Percentiles rank a stretch among this genome's conserved stretches.
Conservation (phyloP, 2,329 filamentous ascomycete genomes). For the Chalaropsis ovoidea region DNA sequence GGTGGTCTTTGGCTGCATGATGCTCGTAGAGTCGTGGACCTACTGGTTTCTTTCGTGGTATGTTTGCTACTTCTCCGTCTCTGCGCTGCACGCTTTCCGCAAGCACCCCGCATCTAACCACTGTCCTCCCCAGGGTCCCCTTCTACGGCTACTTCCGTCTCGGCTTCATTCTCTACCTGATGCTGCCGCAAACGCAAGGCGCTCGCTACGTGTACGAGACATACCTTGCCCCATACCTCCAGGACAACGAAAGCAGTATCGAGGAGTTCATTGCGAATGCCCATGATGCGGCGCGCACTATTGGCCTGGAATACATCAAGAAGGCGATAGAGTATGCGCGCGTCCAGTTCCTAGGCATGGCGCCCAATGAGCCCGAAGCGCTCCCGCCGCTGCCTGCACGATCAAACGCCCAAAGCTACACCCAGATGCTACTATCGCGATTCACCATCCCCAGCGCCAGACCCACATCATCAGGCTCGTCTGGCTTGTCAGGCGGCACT, state of each 20-base stretch:
- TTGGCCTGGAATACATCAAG: slow-evolving; percentile 67
- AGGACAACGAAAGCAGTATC: slow-evolving; percentile 76
- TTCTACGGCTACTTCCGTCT: slow-evolving; percentile 91
- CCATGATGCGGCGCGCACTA: slow-evolving; percentile 66
- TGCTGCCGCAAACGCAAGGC: slow-evolving; percentile 94
- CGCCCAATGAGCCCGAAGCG: slow-evolving; percentile 41
- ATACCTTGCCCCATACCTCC: slow-evolving; percentile 78
- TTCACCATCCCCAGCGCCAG: slow-evolving; percentile 60
- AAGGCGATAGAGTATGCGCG: slow-evolving; percentile 60
- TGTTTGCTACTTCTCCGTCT: slow-evolving; percentile 26
- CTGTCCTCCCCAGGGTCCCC: slow-evolving; percentile 52
- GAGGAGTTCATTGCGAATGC: slow-evolving; percentile 77
- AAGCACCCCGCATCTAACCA: slow-evolving; percentile 8
- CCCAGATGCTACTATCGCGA: slow-evolving; percentile 63
- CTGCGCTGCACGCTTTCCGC: background rate
- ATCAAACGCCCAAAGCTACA: slow-evolving; percentile 50
- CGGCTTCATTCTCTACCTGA: slow-evolving; percentile 80
- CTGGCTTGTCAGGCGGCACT: slow-evolving; percentile 31
- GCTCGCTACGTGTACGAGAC: slow-evolving; percentile 75
- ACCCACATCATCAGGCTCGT: slow-evolving; percentile 22
- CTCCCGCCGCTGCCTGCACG: slow-evolving; percentile 35
- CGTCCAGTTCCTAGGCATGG: slow-evolving; percentile 68
- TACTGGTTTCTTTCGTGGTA: slow-evolving; percentile 78
- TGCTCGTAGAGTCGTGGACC: slow-evolving; percentile 77
- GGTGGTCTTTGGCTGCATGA: slow-evolving; percentile 75